Conservation (phyloP, 1,284 basidiomycete species). For the Coriolopsis trogii region DNA sequence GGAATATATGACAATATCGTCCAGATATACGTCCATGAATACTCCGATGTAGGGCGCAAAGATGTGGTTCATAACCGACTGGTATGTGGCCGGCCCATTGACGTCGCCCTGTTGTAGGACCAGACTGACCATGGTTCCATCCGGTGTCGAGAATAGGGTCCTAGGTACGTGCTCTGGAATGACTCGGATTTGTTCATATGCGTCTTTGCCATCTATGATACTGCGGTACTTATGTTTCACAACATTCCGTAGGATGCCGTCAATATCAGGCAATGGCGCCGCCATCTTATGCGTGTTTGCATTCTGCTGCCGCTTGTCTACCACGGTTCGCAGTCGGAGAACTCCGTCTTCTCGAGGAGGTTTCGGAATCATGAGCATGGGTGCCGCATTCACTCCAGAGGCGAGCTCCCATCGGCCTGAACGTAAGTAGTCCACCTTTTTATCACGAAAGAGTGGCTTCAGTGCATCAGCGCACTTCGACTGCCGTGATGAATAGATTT, state of each 20-base stretch:
- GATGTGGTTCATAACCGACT: slow-evolving; percentile 36
- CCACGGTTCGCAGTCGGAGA: slow-evolving; percentile 32
- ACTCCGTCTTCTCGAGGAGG: slow-evolving; percentile 5
- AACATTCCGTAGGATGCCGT: slow-evolving; percentile 10
- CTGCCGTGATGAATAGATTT: slow-evolving; percentile 34
- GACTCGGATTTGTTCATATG: slow-evolving; percentile 21
- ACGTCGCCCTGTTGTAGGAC: slow-evolving; percentile 41
- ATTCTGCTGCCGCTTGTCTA: slow-evolving; percentile 35
- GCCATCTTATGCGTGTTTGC: slow-evolving; percentile 39
- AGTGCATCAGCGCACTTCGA: slow-evolving; percentile 24
- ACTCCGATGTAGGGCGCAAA: slow-evolving; percentile 31
- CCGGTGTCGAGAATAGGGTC: slow-evolving; percentile 16
- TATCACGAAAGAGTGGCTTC: not conserved
- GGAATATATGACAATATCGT: slow-evolving; percentile 30
- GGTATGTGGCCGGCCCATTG: slow-evolving; percentile 38
- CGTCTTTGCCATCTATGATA: slow-evolving; percentile 5
- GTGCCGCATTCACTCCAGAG: not conserved
- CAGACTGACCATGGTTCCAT: slow-evolving; percentile 38
- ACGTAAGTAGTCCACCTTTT: not conserved
- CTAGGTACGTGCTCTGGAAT: slow-evolving; percentile 12
- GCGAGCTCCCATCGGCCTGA: slow-evolving; percentile 1
- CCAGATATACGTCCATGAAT: slow-evolving; percentile 26
- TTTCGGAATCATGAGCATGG: slow-evolving; percentile 7
- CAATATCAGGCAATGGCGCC: slow-evolving; percentile 29
- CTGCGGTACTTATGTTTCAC: slow-evolving; percentile 8